Base-by-base conservation (phyloP, 2,329 filamentous ascomycete genomes). In the Claviceps arundinis region DNA sequence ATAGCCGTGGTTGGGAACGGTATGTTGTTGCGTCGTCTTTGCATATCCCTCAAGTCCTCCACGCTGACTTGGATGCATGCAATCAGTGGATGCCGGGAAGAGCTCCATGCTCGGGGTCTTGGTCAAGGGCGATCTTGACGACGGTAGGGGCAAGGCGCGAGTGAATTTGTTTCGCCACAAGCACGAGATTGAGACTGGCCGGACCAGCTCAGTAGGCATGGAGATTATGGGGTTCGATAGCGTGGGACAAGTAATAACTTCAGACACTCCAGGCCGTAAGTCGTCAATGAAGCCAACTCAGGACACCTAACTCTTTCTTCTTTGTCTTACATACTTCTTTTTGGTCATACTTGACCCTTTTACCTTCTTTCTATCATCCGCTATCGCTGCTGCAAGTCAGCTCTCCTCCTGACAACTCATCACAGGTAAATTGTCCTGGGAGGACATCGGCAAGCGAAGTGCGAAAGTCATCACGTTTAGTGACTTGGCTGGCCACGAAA, bases 151-250 rank as follows among this genome's bases (percentile, higher is more conserved):
- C 13, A 91, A 87, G 67, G 91, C 93, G 46, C 85, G 93, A 56
- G 87, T 98, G 50, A 97, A 95, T 58, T 81, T 98, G 13, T 98
- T 98, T 70, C 81, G 93, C 16, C 93, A 98, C 68, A 97, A 98
- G 69, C 93, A 98, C 63, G 93, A 98, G 70, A 86, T 97, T 42
- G 93, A 98, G 69, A 93, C 87, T 47, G 93, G 93, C 1, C 80
- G 93, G 58, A 98, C 93, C 9, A 95, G 89, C 64, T 96, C 90
- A 0, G 93, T 98, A 0, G 91, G 93, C 43, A 94, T 97, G 90
- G 93, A 98, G 68, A 97, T 97, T 56, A 89, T 97, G 85, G 93
- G 93, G 2, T 98, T 96, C 60, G 89, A 97, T 67, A 89, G 85
- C 49, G 78, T 79, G 52, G 91, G 93, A 30, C 81, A 90, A 26